Evolutionary conservation across 805 yeast species (phyloP).

Genomic region (Monosporozyma solicola): DNA sequence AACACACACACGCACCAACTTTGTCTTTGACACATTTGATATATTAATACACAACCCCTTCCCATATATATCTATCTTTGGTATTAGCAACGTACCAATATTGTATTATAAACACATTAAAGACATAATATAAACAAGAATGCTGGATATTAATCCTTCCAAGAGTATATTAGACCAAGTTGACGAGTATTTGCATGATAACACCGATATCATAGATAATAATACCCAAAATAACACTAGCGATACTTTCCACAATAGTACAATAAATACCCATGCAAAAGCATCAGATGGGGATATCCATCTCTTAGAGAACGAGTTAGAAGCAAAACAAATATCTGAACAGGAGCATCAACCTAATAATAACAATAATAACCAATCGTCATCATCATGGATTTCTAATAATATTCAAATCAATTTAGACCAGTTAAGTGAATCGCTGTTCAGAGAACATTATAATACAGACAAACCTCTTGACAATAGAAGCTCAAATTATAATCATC

Average conservation of each 20-base stretch:
- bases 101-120: background rate
- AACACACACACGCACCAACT: no score
- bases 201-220: background rate
- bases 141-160: conserved; percentile 10
- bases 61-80: background rate
- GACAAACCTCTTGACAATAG: background rate
- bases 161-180: conserved; percentile 27
- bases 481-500: background rate
- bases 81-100: background rate
- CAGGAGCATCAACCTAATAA: background rate
- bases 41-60: no score
- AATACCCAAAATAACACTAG: background rate
- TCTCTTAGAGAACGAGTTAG: background rate
- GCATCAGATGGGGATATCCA: background rate
- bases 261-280: background rate
- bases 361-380: background rate
- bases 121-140: background rate
- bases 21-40: no score
- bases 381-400: conserved; percentile 3
- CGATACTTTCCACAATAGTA: background rate
- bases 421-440: conserved; percentile 4
- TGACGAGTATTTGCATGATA: conserved; percentile 14
- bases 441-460: background rate
- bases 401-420: conserved; percentile 9
- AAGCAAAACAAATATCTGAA: background rate